Base-by-base conservation (phyloP, 495 filamentous ascomycete species). In the Talaromyces wortmannii region DNA sequence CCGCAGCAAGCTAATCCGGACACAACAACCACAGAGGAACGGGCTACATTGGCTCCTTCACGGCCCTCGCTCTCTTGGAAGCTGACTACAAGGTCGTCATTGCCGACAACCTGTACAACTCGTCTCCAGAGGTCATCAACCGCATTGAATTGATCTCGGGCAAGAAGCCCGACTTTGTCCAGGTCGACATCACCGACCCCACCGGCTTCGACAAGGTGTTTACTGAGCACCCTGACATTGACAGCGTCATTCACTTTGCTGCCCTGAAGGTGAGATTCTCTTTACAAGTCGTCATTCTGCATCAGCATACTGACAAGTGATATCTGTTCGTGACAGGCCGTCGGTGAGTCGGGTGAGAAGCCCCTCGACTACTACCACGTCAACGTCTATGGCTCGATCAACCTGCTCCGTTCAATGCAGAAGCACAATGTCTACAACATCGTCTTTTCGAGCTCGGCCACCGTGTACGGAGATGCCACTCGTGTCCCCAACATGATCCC, bases 41-140 rank as follows among this genome's bases (percentile, higher is more conserved):
- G 55, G 94, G 94, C 76, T 98, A 98, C 79, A 98, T 98, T 70
- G 94, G 94, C 61, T 98, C 94, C 43, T 97, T 97, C 82, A 98
- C 94, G 52, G 77, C 86, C 54, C 84, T 98, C 52, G 88, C 91
- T 36, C 87, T 98, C 17, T 88, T 98, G 59, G 79, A 95, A 63
- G 88, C 92, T 64, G 92, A 85, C 69, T 97, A 97, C 80, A 87
- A 97, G 65, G 95, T 98, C 50, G 87, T 98, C 61, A 88, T 98
- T 55, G 84, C 91, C 55, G 94, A 98, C 74, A 97, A 85, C 73
- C 82, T 97, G 52, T 95, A 92, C 83, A 98, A 98, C 69, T 96
- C 95, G 31, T 95, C 89, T 33, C 74, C 81, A 61, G 95, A 95
- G 67, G 87, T 85, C 50, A 71, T 98, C 55, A 88, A 91, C 68